A percentile compares a stretch with the other conserved stretches of the same genome.
phyloP scores from a whole-genome alignment of 148 eudicot genomes.

The Rhododendron ferrugineum region DNA sequence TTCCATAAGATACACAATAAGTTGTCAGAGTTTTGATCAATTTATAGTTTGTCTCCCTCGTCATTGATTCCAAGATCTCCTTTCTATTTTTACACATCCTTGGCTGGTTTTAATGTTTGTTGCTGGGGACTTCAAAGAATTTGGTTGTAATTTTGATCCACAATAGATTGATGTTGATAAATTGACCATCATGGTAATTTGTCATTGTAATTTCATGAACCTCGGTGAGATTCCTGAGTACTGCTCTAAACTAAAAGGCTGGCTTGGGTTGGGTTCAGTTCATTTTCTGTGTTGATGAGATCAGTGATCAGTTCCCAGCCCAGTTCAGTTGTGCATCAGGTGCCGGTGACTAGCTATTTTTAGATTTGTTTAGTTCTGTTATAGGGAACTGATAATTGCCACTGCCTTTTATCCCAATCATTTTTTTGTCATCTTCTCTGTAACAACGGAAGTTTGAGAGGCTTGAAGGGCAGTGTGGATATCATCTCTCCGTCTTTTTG shows the following conservation, averaged over 20 bases:
- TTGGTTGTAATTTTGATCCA: not conserved
- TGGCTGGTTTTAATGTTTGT: not conserved
- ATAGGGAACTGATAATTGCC: not conserved
- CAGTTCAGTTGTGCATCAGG: not conserved
- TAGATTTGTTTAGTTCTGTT: not conserved
- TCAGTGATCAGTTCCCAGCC: not conserved
- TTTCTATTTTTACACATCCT: not conserved
- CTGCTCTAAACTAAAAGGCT: not conserved
- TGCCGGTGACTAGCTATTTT: not conserved
- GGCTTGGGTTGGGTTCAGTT: not conserved
- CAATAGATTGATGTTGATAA: not conserved
- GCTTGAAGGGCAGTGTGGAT: not conserved
- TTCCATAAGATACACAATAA: not conserved
- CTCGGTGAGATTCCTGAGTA: too few species aligned
- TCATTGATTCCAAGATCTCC: not conserved
- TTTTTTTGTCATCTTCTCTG: not conserved
- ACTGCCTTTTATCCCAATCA: not conserved
- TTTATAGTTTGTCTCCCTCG: not conserved
- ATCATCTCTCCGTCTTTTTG: not conserved
- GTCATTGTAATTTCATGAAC: not conserved
- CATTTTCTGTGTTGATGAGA: not conserved
- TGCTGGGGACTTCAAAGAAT: not conserved
- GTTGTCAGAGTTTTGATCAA: too few species aligned
- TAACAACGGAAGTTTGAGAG: not conserved
- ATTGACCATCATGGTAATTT: not conserved